Evolutionary conservation across 345 rosid genomes (phyloP), one percentile per base, ranked within the genome.

Genomic region (Salix brachista): DNA sequence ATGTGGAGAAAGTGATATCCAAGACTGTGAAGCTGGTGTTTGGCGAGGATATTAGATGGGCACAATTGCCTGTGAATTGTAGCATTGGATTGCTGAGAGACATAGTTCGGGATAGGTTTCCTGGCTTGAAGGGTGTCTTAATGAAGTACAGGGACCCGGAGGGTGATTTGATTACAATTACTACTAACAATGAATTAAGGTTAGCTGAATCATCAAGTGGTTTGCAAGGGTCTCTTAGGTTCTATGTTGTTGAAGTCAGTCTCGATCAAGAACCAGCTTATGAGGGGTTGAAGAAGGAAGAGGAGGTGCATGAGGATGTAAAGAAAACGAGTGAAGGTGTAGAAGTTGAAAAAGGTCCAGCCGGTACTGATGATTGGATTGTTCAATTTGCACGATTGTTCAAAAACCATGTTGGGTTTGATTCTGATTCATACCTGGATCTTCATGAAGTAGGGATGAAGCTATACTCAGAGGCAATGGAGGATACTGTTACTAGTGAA

Each of bases 381-480:
- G 81, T 84, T 65, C 94, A 92, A 88, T 96, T 96, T 87, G 97
- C 99, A 5, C 87, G 90, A 30, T 77, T 96, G 76, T 96, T 96
- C 78, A 92, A 91, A 84, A 96, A 94, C 75, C 98, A 96, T 74
- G 97, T 94, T 10, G 99, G 99, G 65, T 91, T 96, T 69, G 97
- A 94, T 84, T 94, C 99, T 72, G 98, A 96, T 89, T 84, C 97
- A 1, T 96, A 81, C 83, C 81, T 96, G 89, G 89, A 92, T 88
- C 94, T 96, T 81, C 99, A 94, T 84, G 97, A 91, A 77, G 82
- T 92, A 54, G 98, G 98, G 56, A 91, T 96, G 99, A 94, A 89
- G 86, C 74, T 96, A 72, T 88, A 96, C 80, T 88, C 98, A 0
- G 97, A 92, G 84, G 99, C 97, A 58, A 94, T 96, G 95, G 97